These are phyloP conservation scores for rapeseed (Brassica napus) DNA, from an alignment of 345 rosid species.

Conservation along the genomic window DNA sequence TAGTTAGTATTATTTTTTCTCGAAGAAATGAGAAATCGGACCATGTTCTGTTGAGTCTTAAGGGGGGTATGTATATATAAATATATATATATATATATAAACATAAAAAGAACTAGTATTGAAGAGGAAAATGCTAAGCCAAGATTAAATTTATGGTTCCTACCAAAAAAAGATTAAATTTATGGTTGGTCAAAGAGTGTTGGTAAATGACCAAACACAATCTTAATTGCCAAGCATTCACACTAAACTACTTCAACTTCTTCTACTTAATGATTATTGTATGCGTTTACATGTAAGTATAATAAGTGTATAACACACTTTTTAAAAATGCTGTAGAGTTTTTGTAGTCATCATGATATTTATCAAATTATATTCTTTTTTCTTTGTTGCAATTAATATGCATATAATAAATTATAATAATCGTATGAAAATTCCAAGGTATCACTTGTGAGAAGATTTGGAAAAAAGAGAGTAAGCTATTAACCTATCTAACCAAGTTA, in stretches of 20 bases:
- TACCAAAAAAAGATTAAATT: background rate
- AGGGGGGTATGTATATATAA: background rate
- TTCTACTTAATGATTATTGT: constrained; percentile 11
- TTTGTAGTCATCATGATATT: background rate
- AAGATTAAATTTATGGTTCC: too few species aligned
- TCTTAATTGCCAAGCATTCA: constrained; percentile 37
- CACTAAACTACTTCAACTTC: constrained; percentile 30
- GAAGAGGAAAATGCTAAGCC: background rate
- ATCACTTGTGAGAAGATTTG: background rate
- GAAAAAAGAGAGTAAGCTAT: background rate
- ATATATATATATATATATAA: background rate
- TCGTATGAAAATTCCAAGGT: background rate
- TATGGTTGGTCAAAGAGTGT: constrained; percentile 31
- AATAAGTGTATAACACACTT: background rate
- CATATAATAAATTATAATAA: background rate
- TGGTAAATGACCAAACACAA: constrained; percentile 33
- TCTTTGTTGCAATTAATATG: background rate
- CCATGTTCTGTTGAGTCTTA: background rate
- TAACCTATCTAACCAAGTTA: background rate
- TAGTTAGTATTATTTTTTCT: too few species aligned
- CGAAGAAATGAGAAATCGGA: background rate
- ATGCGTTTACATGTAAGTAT: background rate
- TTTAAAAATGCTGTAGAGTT: background rate
- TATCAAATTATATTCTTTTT: background rate
- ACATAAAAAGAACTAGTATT: background rate